A percentile compares a stretch with the other conserved stretches of the same genome.
Evolutionary conservation across 495 filamentous ascomycete species (phyloP).

Genomic region (Talaromyces proteolyticus): DNA sequence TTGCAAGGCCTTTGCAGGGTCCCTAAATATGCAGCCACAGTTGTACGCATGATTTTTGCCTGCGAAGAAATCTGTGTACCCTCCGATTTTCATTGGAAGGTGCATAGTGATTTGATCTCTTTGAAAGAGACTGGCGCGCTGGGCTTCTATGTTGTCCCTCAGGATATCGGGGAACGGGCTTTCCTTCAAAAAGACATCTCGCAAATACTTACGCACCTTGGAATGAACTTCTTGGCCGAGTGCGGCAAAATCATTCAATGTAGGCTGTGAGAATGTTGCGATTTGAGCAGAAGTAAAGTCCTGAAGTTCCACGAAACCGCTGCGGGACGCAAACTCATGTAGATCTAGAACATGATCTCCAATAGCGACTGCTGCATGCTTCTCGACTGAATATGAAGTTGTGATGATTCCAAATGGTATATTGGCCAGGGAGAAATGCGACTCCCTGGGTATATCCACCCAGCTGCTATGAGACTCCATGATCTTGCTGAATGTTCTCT

Average conservation of each 20-base stretch:
- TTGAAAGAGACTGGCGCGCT: conserved; percentile 47
- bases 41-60: conserved; percentile 84
- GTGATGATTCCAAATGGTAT: conserved; percentile 90
- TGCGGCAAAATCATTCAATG: conserved; percentile 77
- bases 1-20: conserved; percentile 71
- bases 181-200: conserved; percentile 58
- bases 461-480: too few species aligned
- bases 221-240: conserved; percentile 69
- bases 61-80: conserved; percentile 98
- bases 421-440: conserved; percentile 81
- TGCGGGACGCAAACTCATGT: conserved; percentile 49
- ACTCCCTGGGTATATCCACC: conserved; percentile 56
- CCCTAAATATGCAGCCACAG: conserved; percentile 75
- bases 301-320: conserved; percentile 57
- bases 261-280: conserved; percentile 58
- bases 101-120: conserved; percentile 61
- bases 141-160: conserved; percentile 47
- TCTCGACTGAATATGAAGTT: conserved; percentile 43
- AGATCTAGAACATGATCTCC: conserved; percentile 75
- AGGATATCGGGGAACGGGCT: conserved; percentile 54
- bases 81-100: conserved; percentile 81
- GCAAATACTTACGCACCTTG: conserved; percentile 66
- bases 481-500: conserved; percentile 22
- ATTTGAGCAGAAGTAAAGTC: conserved; percentile 46
- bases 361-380: conserved; percentile 68